Percentiles rank a stretch among this genome's conserved stretches.
phyloP scores from a whole-genome alignment of 257 asterid genomes.

The Eustoma russellianum region DNA sequence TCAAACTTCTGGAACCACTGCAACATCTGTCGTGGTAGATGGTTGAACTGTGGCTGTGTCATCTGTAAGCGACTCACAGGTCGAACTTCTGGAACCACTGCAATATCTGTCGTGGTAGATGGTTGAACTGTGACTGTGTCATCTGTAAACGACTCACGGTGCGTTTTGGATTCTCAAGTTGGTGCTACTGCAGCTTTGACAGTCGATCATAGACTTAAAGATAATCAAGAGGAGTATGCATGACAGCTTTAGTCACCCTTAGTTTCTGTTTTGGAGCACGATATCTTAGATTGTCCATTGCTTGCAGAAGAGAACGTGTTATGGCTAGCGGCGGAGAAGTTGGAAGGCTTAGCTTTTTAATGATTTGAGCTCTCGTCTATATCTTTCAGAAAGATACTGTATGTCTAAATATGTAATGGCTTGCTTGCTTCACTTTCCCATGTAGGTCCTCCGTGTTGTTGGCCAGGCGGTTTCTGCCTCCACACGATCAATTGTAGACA shows the following conservation, averaged over 20 bases:
- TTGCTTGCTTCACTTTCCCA: slow-evolving; percentile 11
- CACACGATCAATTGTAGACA: slow-evolving; percentile 75
- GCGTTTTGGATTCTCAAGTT: slow-evolving; percentile 71
- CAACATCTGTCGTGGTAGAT: slow-evolving; percentile 69
- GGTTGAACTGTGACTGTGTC: slow-evolving; percentile 93
- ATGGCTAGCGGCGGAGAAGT: slow-evolving; percentile 89
- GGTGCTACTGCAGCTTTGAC: slow-evolving; percentile 55
- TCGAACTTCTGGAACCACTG: slow-evolving; percentile 88
- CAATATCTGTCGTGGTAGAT: slow-evolving; percentile 68
- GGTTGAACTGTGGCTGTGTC: slow-evolving; percentile 93
- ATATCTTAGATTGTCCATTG: slow-evolving; percentile 1
- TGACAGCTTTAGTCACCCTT: neutral
- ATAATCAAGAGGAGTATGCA: slow-evolving; percentile 69
- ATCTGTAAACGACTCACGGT: slow-evolving; percentile 86
- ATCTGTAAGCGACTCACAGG: slow-evolving; percentile 76
- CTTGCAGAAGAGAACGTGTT: slow-evolving; percentile 71
- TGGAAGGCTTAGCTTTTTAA: slow-evolving; percentile 68
- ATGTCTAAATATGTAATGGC: no score
- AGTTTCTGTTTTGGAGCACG: neutral
- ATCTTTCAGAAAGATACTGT: neutral
- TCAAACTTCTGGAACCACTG: slow-evolving; percentile 89
- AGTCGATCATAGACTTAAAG: slow-evolving; percentile 89
- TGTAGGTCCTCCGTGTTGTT: slow-evolving; percentile 75
- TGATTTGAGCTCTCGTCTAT: slow-evolving; percentile 10
- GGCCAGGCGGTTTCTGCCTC: slow-evolving; percentile 84